Conservation (phyloP, 257 asterid genomes). For the Handroanthus guayacan region DNA sequence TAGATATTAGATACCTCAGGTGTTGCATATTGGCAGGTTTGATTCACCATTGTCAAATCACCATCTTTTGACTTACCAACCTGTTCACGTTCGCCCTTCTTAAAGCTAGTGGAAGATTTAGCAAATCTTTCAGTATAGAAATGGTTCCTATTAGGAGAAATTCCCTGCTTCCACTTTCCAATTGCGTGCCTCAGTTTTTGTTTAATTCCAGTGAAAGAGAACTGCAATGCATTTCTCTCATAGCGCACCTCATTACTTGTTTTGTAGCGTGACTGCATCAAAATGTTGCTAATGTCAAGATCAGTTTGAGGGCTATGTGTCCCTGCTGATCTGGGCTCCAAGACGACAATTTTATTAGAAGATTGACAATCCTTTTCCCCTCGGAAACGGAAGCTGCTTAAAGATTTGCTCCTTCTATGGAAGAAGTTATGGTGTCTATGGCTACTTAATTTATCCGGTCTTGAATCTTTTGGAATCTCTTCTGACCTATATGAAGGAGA, state of each 20-base stretch:
- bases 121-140: conserved; percentile 65
- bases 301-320: conserved; percentile 39
- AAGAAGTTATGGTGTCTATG: conserved; percentile 53
- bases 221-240: conserved; percentile 51
- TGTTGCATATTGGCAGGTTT: neutral
- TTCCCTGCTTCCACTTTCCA: conserved; percentile 54
- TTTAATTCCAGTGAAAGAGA: conserved; percentile 63
- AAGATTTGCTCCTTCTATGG: conserved; percentile 65
- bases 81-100: conserved; percentile 48
- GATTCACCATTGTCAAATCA: conserved; percentile 22
- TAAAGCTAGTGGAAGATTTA: conserved; percentile 44
- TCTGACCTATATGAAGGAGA: conserved; percentile 17
- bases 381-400: conserved; percentile 44
- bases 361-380: conserved; percentile 40
- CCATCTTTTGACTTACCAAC: conserved; percentile 42
- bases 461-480: conserved; percentile 39
- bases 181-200: conserved; percentile 64
- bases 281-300: neutral
- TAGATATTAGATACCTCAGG: conserved; percentile 50
- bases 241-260: conserved; percentile 35
- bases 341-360: conserved; percentile 58
- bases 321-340: conserved; percentile 58
- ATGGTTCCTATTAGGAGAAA: conserved; percentile 74
- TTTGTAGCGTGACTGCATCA: conserved; percentile 31
- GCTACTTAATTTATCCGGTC: conserved; percentile 44